Base-by-base conservation (phyloP, 2,329 filamentous ascomycete species). In the Aspergillus carbonarius region DNA sequence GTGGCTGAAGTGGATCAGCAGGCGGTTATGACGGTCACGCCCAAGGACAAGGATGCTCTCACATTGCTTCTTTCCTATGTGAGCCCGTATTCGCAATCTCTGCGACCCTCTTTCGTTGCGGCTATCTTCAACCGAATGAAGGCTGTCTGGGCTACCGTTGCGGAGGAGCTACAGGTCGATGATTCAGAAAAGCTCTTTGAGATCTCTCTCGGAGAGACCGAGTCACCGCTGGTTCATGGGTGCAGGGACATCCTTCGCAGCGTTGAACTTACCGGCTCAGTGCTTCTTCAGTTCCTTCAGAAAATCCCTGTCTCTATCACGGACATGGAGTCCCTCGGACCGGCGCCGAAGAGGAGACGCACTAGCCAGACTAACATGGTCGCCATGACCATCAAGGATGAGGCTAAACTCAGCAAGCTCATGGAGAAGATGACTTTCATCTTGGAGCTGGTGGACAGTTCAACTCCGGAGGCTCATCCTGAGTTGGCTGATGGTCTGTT, bases 361-460 rank as follows among this genome's bases (percentile, higher is more conserved):
- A 91, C 87, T 0, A 96, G 90, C 74, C 86, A 88, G 55, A 88
- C 85, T 15, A 89, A 90, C 63, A 83, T 85, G 64, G 83, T 85
- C 55, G 84, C 83, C 48, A 79, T 86, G 55, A 82, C 84, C 35
- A 79, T 83, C 13, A 85, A 87, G 62, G 83, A 87, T 57, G 85
- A 86, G 34, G 81, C 84, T 6, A 87, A 91, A 68, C 76, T 93
- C 30, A 85, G 84, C 63, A 82, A 83, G 49, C 83, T 88, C 6
- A 82, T 97, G 62, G 86, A 86, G 66, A 89, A 89, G 66, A 84
- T 93, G 55, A 96, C 93, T 0, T 87, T 96, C 69, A 90, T 97
- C 10, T 81, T 98, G 37, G 93, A 98, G 72, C 78, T 98, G 25
- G 85, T 98, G 15, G 93, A 98, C 70, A 86, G 85, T 50, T 93